Percentiles rank a stretch among this genome's conserved stretches.
phyloP scores from a whole-genome alignment of 108 stramenopile species.

The Pseudonitzschia multistriata region DNA sequence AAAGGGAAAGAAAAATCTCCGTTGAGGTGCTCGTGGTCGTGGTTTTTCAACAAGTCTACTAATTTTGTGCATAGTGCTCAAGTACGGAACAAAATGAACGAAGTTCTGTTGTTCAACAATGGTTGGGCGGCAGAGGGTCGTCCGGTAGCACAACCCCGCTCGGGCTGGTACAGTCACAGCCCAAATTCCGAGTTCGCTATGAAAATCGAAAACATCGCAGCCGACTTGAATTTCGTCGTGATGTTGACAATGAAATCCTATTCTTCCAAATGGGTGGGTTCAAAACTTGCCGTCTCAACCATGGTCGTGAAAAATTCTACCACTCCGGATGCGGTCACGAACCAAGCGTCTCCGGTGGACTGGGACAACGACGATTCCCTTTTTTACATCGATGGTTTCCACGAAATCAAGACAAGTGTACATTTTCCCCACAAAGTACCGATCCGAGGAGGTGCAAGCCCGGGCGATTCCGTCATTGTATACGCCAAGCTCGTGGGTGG shows the following conservation, averaged over 20 bases:
- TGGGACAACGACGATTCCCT: not conserved
- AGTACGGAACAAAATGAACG: not conserved
- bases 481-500: conserved; percentile 33
- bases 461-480: conserved; percentile 30
- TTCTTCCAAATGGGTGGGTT: not conserved
- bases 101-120: not conserved
- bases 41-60: not conserved
- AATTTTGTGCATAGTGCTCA: not conserved
- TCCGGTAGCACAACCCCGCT: not conserved
- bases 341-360: not conserved
- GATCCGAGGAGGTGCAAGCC: conserved; percentile 26
- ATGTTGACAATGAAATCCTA: conserved; percentile 4
- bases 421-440: conserved; percentile 33
- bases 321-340: not conserved
- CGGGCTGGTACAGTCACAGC: conserved; percentile 1
- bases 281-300: not conserved
- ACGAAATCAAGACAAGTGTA: conserved; percentile 33
- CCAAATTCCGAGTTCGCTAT: not conserved
- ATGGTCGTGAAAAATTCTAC: not conserved
- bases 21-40: not conserved
- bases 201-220: not conserved
- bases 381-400: conserved; percentile 32
- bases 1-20: not conserved
- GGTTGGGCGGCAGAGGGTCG: conserved; percentile 1
- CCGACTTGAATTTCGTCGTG: not conserved